Conservation (phyloP, 129 eudicot species). For the Logfia minima region DNA sequence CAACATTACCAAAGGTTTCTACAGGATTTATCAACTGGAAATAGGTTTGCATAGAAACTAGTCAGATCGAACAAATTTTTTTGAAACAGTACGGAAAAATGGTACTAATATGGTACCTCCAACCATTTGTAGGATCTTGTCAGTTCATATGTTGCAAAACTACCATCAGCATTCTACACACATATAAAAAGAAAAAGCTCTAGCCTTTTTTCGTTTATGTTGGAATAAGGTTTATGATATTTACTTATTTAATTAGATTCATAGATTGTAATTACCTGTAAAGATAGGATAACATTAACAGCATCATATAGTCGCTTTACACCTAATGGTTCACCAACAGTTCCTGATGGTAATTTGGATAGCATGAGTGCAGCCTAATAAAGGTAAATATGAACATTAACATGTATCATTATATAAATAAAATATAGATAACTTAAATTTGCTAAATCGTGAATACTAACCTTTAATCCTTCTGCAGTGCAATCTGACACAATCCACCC, state of each 20-base stretch:
- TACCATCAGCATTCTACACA: conserved; percentile 70
- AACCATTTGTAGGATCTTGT: conserved; percentile 91
- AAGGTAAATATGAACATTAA: background rate
- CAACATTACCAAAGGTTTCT: conserved; percentile 87
- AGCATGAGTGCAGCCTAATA: conserved; percentile 67
- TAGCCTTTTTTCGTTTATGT: too few species aligned
- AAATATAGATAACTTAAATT: background rate
- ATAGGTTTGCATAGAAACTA: background rate
- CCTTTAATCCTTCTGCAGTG: conserved; percentile 93
- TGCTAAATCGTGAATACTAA: conserved; percentile 14
- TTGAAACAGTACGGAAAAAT: background rate
- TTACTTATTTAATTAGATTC: too few species aligned
- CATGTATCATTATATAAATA: background rate
- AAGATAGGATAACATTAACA: conserved; percentile 75
- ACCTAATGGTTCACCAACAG: conserved; percentile 77
- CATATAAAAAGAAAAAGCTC: background rate
- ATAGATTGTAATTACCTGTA: conserved; percentile 53
- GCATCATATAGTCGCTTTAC: conserved; percentile 62
- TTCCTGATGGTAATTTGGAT: conserved; percentile 63
- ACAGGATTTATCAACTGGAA: conserved; percentile 84
- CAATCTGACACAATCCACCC: conserved; percentile 99
- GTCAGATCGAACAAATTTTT: background rate
- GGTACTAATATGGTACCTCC: conserved; percentile 63
- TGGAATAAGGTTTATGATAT: too few species aligned
- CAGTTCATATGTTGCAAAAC: conserved; percentile 95